These are phyloP conservation scores for Bombardia bombarda DNA, from an alignment of 495 filamentous ascomycete genomes.

Conservation along the genomic window DNA sequence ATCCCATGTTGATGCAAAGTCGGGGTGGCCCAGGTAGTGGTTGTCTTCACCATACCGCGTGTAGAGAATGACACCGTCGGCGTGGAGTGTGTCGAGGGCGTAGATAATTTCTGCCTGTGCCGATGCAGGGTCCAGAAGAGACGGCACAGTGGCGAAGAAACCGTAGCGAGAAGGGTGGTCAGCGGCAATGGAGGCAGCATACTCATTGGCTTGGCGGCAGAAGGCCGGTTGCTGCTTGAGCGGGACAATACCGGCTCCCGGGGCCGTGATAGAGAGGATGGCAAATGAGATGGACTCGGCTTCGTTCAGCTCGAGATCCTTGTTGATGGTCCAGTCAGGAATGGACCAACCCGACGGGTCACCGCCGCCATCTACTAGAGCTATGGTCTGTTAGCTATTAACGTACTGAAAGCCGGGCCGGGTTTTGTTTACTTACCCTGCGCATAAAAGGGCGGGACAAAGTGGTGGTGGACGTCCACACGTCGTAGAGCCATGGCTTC, in stretches of 20 bases:
- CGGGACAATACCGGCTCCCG: slow-evolving; percentile 30
- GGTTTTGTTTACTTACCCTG: slow-evolving; percentile 27
- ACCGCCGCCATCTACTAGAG: slow-evolving; percentile 23
- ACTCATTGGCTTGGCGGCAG: slow-evolving; percentile 4
- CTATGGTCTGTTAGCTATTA: slow-evolving; percentile 5
- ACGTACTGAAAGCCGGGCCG: neutral
- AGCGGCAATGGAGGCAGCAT: neutral
- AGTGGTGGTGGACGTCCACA: slow-evolving; percentile 43
- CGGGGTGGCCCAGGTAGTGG: slow-evolving; percentile 39
- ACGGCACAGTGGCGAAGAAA: slow-evolving; percentile 39
- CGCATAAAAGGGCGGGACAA: slow-evolving; percentile 31
- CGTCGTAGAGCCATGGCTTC: too few species aligned
- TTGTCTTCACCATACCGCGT: slow-evolving; percentile 44
- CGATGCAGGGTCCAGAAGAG: slow-evolving; percentile 19
- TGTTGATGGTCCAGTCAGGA: slow-evolving; percentile 27
- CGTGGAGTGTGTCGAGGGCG: slow-evolving; percentile 33
- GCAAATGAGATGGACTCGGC: slow-evolving; percentile 27
- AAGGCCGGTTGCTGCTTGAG: too few species aligned
- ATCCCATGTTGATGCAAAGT: slow-evolving; percentile 35
- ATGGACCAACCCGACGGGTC: slow-evolving; percentile 31
- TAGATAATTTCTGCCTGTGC: slow-evolving; percentile 31
- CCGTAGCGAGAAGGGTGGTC: slow-evolving; percentile 1
- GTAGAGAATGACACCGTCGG: slow-evolving; percentile 42
- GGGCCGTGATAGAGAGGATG: slow-evolving; percentile 42
- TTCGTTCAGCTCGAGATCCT: slow-evolving; percentile 27